phyloP scores from a whole-genome alignment of 345 rosid genomes.

The Populus nigra region DNA sequence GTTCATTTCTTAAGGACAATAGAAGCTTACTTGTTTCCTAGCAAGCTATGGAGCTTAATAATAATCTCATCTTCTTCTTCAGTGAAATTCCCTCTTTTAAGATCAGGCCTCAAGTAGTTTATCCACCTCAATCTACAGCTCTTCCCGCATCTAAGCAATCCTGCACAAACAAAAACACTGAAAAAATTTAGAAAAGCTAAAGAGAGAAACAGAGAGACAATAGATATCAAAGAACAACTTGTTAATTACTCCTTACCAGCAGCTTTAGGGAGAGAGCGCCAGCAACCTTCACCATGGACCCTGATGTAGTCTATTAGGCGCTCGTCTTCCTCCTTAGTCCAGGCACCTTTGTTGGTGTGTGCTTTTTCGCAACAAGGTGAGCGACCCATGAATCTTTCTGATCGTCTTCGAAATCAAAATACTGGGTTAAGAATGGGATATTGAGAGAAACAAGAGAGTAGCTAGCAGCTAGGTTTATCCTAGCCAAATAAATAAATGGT shows the following conservation, averaged over 20 bases:
- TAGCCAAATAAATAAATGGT: neutral
- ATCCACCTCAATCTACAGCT: slow-evolving; percentile 54
- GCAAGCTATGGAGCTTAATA: slow-evolving; percentile 47
- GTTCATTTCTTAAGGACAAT: neutral
- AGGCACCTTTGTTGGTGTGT: slow-evolving; percentile 88
- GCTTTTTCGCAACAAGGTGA: slow-evolving; percentile 87
- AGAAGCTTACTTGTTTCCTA: slow-evolving; percentile 45
- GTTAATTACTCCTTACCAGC: slow-evolving; percentile 43
- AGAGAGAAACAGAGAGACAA: neutral
- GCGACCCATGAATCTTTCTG: slow-evolving; percentile 61
- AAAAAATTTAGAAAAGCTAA: neutral
- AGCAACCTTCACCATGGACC: slow-evolving; percentile 77
- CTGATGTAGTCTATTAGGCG: slow-evolving; percentile 73
- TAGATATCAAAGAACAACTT: neutral
- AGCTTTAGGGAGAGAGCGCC: slow-evolving; percentile 88
- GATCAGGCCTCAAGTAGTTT: slow-evolving; percentile 51
- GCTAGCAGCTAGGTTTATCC: neutral
- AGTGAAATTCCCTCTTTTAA: slow-evolving; percentile 51
- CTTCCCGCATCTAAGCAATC: slow-evolving; percentile 57
- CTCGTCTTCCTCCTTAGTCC: slow-evolving; percentile 89
- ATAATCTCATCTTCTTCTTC: slow-evolving; percentile 52
- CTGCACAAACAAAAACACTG: slow-evolving; percentile 17
- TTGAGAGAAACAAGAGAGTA: neutral
- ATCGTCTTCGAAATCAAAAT: neutral
- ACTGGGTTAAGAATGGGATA: neutral